These are phyloP conservation scores for Trypanosomatidae sp. DNA, from an alignment of 208 protist species.

Conservation along the genomic window DNA sequence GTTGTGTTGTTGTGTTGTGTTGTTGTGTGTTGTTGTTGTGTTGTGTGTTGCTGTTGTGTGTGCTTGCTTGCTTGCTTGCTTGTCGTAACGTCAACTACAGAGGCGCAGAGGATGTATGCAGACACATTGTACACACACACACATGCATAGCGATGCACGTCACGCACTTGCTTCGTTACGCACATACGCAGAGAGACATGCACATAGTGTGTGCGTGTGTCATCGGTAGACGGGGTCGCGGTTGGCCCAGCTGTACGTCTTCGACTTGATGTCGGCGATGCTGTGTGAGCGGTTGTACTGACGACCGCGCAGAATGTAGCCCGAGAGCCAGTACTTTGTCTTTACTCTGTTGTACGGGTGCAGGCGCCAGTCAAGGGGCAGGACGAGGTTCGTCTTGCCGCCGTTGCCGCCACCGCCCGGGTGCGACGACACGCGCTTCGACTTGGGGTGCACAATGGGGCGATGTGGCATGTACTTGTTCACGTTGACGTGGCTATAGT, in stretches of 20 bases:
- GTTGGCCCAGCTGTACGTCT: constrained; percentile 86
- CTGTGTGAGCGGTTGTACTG: constrained; percentile 80
- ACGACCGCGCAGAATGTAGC: constrained; percentile 80
- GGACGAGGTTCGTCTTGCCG: constrained; percentile 65
- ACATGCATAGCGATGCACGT: not conserved
- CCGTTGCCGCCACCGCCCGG: constrained; percentile 84
- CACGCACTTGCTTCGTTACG: not conserved
- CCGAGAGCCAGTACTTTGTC: constrained; percentile 89
- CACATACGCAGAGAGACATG: not conserved
- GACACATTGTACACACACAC: constrained; percentile 1
- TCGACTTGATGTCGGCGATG: constrained; percentile 82
- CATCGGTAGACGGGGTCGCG: constrained; percentile 82
- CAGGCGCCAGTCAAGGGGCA: constrained; percentile 86
- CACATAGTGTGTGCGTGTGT: not conserved
- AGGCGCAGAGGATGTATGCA: not conserved
- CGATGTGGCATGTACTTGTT: constrained; percentile 77
- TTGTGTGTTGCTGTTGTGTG: not conserved
- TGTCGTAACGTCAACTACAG: not conserved
- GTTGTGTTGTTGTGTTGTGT: not conserved
- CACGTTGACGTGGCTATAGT: constrained; percentile 53
- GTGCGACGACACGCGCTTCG: constrained; percentile 77
- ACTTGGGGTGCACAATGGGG: constrained; percentile 73
- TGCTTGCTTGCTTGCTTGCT: not conserved
- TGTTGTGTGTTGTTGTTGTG: not conserved
- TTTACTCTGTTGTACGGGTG: constrained; percentile 82